phyloP scores from a whole-genome alignment of 1,139 yeast species.

The Ogataea hybrid region DNA sequence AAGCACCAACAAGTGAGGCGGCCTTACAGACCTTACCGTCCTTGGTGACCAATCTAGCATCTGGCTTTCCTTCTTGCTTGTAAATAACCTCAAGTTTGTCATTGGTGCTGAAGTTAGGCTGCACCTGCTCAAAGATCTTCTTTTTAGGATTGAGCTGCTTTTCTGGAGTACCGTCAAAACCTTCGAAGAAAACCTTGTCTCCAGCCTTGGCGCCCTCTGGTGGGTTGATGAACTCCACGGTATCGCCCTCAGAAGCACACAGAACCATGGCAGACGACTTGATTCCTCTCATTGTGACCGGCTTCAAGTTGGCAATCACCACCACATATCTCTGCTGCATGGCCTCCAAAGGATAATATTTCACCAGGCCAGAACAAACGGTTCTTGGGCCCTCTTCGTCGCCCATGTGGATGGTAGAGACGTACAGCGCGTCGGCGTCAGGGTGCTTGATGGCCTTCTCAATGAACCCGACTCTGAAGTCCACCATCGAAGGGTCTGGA shows the following conservation, averaged over 20 bases:
- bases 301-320: conserved; percentile 84
- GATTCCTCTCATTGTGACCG: conserved; percentile 92
- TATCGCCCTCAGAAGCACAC: conserved; percentile 73
- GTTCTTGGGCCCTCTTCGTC: conserved; percentile 97
- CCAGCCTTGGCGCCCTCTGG: conserved; percentile 96
- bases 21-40: conserved; percentile 74
- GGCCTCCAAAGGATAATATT: conserved; percentile 71
- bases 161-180: conserved; percentile 84
- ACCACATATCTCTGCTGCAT: conserved; percentile 83
- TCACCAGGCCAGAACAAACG: conserved; percentile 92
- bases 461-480: conserved; percentile 93
- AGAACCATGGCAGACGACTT: conserved; percentile 96
- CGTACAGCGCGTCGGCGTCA: conserved; percentile 94
- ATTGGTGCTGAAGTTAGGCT: conserved; percentile 84
- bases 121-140: conserved; percentile 95
- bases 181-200: conserved; percentile 94
- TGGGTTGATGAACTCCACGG: conserved; percentile 91
- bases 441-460: conserved; percentile 97
- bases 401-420: conserved; percentile 95
- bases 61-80: conserved; percentile 74
- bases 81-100: conserved; percentile 75
- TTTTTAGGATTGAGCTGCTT: conserved; percentile 96
- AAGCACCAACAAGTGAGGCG: conserved; percentile 63
- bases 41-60: conserved; percentile 73
- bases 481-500: conserved; percentile 81